Evolutionary conservation across 129 eudicot genomes (phyloP), one percentile per base, ranked within the genome.

Genomic region (Dittrichia graveolens): DNA sequence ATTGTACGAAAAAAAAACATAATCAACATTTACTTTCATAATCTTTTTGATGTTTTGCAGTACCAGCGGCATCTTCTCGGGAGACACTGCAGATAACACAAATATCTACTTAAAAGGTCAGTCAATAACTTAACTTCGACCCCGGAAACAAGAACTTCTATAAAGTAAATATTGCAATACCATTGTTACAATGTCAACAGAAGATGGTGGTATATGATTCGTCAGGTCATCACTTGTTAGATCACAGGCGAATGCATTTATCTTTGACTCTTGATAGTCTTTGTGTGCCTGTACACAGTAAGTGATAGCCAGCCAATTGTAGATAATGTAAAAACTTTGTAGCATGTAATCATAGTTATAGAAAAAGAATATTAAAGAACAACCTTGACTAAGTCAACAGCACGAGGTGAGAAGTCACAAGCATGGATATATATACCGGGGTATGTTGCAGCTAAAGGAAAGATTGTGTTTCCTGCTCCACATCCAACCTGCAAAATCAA

Each of bases 161-260:
- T 40, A 70, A 56, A 45, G 58, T 37, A 49, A 11, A 41, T 31
- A 61, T 61, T 57, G 40, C 55, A 52, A 58, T 93, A 94, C 98
- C 98, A 90, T 94, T 75, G 97, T 94, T 7, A 94, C 93, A 71
- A 94, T 83, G 82, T 94, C 98, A 75, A 94, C 93, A n/a, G 98
- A 90, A 43, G 89, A 83, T 35, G 89, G 91, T 67, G 92, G 76
- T 48, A 94, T 75, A 37, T 88, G 86, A 59, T 81, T 75, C 75
- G 80, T 44, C 60, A 90, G 81, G 79, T 94, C 93, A 79, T 93
- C 95, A 55, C 57, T 71, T 14, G 98, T 89, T 61, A 88, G 74
- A 81, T 94, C 98, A 79, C 98, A 94, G 7, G 82, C 93, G 78
- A 94, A 94, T 63, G 93, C 98, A 83, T 90, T 94, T 38, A 94